phyloP scores from a whole-genome alignment of 495 filamentous ascomycete genomes.

The Pyronema domesticum region DNA sequence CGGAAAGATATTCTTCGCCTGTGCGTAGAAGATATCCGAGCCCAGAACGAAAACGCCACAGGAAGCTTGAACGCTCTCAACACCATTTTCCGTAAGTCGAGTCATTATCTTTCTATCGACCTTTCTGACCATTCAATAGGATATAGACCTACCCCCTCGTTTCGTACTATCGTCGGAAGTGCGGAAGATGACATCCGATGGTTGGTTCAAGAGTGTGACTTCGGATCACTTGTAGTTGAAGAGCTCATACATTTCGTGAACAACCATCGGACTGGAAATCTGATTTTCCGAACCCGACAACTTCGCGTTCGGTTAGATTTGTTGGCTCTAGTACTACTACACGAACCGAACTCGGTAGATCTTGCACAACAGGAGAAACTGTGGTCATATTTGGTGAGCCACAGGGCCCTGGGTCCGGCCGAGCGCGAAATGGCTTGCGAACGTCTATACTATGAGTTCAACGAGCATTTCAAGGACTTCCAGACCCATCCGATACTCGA shows the following conservation, averaged over 20 bases:
- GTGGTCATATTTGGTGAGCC: conserved; percentile 21
- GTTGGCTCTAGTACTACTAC: conserved; percentile 23
- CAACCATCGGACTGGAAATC: conserved; percentile 15
- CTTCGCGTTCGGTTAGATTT: conserved; percentile 23
- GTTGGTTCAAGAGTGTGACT: conserved; percentile 36
- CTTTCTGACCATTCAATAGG: conserved; percentile 9
- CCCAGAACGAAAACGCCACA: conserved; percentile 35
- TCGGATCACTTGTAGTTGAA: conserved; percentile 34
- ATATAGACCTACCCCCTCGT: conserved; percentile 7
- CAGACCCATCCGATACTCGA: conserved; percentile 20
- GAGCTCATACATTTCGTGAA: conserved; percentile 35
- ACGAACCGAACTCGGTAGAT: conserved; percentile 16
- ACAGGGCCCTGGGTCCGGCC: conserved; percentile 13
- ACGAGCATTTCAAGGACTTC: conserved; percentile 4
- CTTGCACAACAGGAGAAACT: conserved; percentile 15
- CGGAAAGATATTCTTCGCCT: conserved; percentile 38
- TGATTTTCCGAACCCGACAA: conserved; percentile 14
- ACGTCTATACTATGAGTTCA: background rate
- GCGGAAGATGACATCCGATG: conserved; percentile 30
- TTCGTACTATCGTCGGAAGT: too few relatives aligned
- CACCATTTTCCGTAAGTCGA: conserved; percentile 37
- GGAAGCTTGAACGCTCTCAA: conserved; percentile 59
- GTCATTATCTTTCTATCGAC: conserved; percentile 8
- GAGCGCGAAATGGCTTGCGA: conserved; percentile 23
- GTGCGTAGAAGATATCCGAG: conserved; percentile 42